These are phyloP conservation scores for Sugiyamaella marilandica DNA, from an alignment of 805 yeast genomes.

Conservation along the genomic window DNA sequence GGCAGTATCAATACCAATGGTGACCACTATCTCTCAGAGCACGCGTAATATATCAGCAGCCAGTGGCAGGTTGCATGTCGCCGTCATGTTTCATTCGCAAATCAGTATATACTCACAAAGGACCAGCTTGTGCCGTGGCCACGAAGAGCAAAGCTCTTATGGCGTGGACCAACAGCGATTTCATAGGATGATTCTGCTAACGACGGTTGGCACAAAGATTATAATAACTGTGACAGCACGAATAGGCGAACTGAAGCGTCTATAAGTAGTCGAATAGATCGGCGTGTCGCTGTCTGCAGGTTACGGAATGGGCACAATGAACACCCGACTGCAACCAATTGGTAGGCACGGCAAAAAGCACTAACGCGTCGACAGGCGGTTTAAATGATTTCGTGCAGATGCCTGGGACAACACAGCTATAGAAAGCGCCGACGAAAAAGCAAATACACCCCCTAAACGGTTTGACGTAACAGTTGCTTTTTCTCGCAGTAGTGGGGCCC, in stretches of 20 bases:
- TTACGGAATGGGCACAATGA: background rate
- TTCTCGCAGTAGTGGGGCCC: background rate
- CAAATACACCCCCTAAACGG: background rate
- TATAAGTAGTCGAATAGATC: background rate
- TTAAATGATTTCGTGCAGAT: background rate
- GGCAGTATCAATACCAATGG: too few relatives aligned
- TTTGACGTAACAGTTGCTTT: slow-evolving; percentile 2
- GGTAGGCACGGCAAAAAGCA: background rate
- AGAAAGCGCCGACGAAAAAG: background rate
- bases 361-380: background rate
- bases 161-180: background rate
- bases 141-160: background rate
- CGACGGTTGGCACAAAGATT: background rate
- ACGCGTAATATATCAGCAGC: too few relatives aligned
- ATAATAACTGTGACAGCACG: background rate
- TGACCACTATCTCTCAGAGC: too few relatives aligned
- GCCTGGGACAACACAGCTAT: background rate
- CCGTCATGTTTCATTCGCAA: too few relatives aligned
- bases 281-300: background rate
- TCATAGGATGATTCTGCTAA: background rate
- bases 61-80: too few relatives aligned
- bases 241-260: background rate
- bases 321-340: background rate
- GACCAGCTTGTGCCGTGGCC: background rate
- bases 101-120: background rate